Evolutionary conservation across 192 early-diverging fungal species (phyloP).

Genomic region (Coemansia sp.): DNA sequence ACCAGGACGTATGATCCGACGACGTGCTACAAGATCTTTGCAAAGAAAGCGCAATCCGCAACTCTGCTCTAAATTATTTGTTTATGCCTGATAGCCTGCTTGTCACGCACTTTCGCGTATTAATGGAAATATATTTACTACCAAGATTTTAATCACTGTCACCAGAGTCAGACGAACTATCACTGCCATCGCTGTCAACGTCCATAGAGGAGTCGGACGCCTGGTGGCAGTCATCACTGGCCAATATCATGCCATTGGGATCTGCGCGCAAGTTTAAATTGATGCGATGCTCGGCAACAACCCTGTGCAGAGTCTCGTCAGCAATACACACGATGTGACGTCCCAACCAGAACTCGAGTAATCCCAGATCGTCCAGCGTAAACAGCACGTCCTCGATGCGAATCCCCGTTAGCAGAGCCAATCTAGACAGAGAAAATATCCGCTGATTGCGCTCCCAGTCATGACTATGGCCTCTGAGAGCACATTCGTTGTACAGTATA

Average conservation of each 20-base stretch:
- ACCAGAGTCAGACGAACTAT: not conserved
- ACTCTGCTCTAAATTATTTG: no score
- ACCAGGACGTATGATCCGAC: no score
- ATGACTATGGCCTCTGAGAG: slow-evolving; percentile 8
- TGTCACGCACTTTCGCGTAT: not conserved
- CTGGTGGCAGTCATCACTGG: slow-evolving; percentile 2
- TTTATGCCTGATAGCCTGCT: no score
- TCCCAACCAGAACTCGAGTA: slow-evolving; percentile 66
- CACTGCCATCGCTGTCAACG: not conserved
- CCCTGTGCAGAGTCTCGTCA: slow-evolving; percentile 37
- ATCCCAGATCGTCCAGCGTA: slow-evolving; percentile 63
- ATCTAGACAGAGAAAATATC: slow-evolving; percentile 49
- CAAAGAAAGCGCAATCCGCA: no score
- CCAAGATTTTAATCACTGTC: not conserved
- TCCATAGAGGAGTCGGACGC: slow-evolving; percentile 8
- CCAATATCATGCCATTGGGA: slow-evolving; percentile 24
- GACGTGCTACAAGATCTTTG: not conserved
- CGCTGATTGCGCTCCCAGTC: slow-evolving; percentile 29
- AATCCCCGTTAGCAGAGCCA: slow-evolving; percentile 68
- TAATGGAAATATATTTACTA: no score
- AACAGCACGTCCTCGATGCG: slow-evolving; percentile 72
- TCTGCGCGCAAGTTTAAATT: slow-evolving; percentile 43
- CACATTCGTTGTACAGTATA: not conserved
- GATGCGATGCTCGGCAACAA: slow-evolving; percentile 39
- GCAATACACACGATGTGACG: slow-evolving; percentile 48